Evolutionary conservation across 345 rosid species (phyloP).

Genomic region (Citrus medica): DNA sequence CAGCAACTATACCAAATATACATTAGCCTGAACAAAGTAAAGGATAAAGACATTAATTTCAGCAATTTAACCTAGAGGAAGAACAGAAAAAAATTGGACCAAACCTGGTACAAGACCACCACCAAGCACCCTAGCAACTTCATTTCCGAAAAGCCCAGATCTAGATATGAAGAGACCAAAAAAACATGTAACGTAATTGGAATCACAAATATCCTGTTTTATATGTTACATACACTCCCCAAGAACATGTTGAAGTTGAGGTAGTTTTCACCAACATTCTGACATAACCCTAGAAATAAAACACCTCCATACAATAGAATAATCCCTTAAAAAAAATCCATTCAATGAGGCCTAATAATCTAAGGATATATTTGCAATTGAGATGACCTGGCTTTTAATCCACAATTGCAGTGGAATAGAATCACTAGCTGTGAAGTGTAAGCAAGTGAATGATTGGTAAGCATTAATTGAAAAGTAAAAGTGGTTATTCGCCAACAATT

Average conservation of each 20-base stretch:
- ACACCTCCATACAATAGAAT: neutral
- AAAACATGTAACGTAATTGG: neutral
- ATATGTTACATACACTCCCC: neutral
- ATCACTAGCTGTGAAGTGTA: too few species aligned
- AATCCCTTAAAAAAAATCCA: neutral
- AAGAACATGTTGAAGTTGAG: neutral
- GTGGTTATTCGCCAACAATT: neutral
- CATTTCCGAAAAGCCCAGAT: constrained; percentile 72
- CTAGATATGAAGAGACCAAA: constrained; percentile 33
- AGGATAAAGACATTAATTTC: neutral
- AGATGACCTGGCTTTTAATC: neutral
- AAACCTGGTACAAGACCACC: constrained; percentile 97
- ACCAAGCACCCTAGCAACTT: constrained; percentile 91
- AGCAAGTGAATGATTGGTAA: neutral
- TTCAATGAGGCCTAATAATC: neutral
- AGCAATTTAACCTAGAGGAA: constrained; percentile 8
- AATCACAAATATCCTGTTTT: neutral
- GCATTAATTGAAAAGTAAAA: neutral
- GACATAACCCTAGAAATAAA: neutral
- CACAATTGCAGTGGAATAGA: too few species aligned
- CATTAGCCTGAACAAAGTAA: neutral
- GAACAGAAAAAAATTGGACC: constrained; percentile 9
- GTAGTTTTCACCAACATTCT: neutral
- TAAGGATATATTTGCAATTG: neutral
- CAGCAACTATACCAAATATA: neutral